Evolutionary conservation across 352 stramenopile genomes (phyloP), one percentile per base, ranked within the genome.

Genomic region (Pythium chondricola): DNA sequence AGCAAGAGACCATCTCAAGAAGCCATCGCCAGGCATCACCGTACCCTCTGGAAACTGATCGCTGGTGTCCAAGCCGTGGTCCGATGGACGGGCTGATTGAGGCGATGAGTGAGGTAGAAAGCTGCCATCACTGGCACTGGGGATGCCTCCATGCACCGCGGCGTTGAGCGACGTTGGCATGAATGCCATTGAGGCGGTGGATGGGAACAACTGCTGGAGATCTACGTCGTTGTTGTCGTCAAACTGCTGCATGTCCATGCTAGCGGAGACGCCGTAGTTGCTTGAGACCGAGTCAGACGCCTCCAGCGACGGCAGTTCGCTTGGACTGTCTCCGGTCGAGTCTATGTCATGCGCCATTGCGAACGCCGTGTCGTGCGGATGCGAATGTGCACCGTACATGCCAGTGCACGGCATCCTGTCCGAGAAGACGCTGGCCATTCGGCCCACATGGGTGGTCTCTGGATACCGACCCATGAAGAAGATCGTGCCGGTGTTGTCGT

Each of bases 201-300:
- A 33, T 4, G 58, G 58, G 20, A 66, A 66, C 14, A 66, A 52
- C 43, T 66, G 58, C 47, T 61, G 58, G 1, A 66, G 29, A 32
- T 66, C 58, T 36, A 48, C 58, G 21, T 18, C 42, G 1, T 30
- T 52, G 25, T 39, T 43, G 3, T 66, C 58, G 10, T 65, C 57
- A 17, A 60, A 55, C 17, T 46, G 37, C 18, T 37, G 50, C 57
- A 65, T 56, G 3, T 56, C 57, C 13, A 64, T 26, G n/a, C 43
- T 31, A 13, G 56, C 31, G 10, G 30, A 43, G 16, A 64, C 5
- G 21, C 36, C 27, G 22, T 58, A 58, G 20, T 14, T 33, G 14
- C 38, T 22, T 14, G 26, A n/a, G 2, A 21, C 9, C 1, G 52
- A 21, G 10, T 33, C 6, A 1, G 44, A 7, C 0, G 26, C 31